Evolutionary conservation across 2,329 filamentous ascomycete species (phyloP), one percentile per base, ranked within the genome.

Genomic region (Colletotrichum sp.): DNA sequence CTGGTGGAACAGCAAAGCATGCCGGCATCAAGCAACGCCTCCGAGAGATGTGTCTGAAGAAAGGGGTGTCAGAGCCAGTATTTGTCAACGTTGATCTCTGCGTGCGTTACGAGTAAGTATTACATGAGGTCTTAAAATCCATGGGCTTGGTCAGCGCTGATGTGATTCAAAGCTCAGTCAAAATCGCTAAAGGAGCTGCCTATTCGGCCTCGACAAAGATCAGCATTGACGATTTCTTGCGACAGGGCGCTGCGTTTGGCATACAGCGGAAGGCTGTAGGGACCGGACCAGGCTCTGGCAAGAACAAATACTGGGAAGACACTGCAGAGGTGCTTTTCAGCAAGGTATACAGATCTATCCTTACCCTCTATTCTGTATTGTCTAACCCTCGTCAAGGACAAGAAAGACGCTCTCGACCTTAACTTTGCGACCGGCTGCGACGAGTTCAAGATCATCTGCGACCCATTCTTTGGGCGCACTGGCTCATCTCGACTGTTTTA

Each of bases 361-460:
- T 16, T 32, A 3, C 16, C 13, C 9, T 59, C 16, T 9, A 15
- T 3, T 22, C 3, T 59, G 16, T 15, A 3, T 28, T 27, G 16
- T 30, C 36, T 16, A n/a, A 65, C 12, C 25, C 13, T 3, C 11
- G 12, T 7, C 9, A 12, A 71, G 28, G 13, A 30, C n/a, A 28
- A 68, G n/a, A 12, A 67, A 3, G 13, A 72, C 19, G 36, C 12
- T 19, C 28, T 70, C 9, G 39, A 30, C 12, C 25, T 75, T 8
- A 30, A 19, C 44, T 27, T 60, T 27, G 73, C 55, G 5, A 72
- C 59, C 8, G 73, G 73, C 61, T 28, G 22, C 12, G 73, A 75
- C 48, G 60, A 75, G 30, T 55, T 72, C 28, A 72, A 68, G 68
- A 60, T 72, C n/a, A 55, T 75, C 8, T 75, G 73, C 30, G 68